A percentile compares a stretch with the other conserved stretches of the same genome.
Evolutionary conservation across 2,329 filamentous ascomycete species (phyloP).

Genomic region (Arthrinium puccinioides): DNA sequence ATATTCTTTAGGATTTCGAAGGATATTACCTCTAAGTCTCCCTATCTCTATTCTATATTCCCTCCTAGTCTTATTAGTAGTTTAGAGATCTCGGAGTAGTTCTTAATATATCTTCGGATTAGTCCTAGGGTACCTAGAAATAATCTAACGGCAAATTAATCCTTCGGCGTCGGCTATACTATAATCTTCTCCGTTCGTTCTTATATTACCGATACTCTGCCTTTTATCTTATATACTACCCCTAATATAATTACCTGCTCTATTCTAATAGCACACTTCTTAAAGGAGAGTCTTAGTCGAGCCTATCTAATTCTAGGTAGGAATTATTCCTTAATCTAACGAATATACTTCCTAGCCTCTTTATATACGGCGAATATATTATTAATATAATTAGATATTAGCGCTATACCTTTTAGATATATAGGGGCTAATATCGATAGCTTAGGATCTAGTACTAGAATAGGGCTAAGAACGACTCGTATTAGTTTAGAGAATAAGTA

Average conservation of each 20-base stretch:
- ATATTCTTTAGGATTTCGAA: background rate
- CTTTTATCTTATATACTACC: background rate
- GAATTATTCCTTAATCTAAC: background rate
- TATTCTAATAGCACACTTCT: background rate
- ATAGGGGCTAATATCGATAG: background rate
- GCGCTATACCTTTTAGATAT: background rate
- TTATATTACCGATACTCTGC: background rate
- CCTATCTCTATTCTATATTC: background rate
- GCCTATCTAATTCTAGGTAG: background rate
- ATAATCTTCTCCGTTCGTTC: background rate
- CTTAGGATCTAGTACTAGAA: background rate
- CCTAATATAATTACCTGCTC: background rate
- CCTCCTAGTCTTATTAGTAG: background rate
- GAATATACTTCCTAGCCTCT: background rate
- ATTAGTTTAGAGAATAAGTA: background rate
- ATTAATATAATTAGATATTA: background rate
- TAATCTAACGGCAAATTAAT: background rate
- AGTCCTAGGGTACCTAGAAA: background rate
- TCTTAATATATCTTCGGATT: background rate
- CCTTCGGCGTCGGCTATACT: background rate
- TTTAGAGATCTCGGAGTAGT: background rate
- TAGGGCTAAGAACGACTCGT: background rate
- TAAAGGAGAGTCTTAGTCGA: background rate
- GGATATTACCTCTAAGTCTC: background rate
- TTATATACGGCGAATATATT: background rate